These are phyloP conservation scores for Phylloporus rhodoxanthus DNA, from an alignment of 768 basidiomycete species.

Conservation along the genomic window DNA sequence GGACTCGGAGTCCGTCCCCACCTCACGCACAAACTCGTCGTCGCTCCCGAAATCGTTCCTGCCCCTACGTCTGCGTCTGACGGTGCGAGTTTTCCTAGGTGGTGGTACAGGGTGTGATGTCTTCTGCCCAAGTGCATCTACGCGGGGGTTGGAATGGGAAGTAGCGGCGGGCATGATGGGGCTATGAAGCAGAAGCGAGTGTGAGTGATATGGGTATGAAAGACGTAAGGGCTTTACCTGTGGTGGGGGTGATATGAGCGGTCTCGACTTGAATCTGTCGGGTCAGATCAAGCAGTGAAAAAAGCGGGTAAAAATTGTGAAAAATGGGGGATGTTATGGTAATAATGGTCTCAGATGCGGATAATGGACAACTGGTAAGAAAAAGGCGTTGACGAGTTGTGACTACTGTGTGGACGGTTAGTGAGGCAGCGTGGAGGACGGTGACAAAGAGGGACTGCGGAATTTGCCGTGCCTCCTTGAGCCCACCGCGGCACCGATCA, in stretches of 20 bases:
- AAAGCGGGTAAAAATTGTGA: slow-evolving; percentile 18
- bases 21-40: slow-evolving; percentile 72
- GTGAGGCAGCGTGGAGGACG: slow-evolving; percentile 19
- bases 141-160: slow-evolving; percentile 29
- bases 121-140: slow-evolving; percentile 21
- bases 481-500: slow-evolving; percentile 20
- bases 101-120: slow-evolving; percentile 30
- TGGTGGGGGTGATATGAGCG: slow-evolving; percentile 15
- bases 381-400: slow-evolving; percentile 4
- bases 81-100: slow-evolving; percentile 36
- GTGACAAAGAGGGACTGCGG: slow-evolving; percentile 29
- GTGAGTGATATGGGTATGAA: slow-evolving; percentile 21
- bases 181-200: slow-evolving; percentile 5
- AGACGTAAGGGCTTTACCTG: slow-evolving; percentile 32
- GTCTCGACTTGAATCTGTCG: slow-evolving; percentile 15
- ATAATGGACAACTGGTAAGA: slow-evolving; percentile 9
- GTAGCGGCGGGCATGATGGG: slow-evolving; percentile 44
- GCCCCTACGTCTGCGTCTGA: slow-evolving; percentile 60
- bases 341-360: slow-evolving; percentile 11
- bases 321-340: slow-evolving; percentile 6
- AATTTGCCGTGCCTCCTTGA: slow-evolving; percentile 21
- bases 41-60: slow-evolving; percentile 60
- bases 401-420: slow-evolving; percentile 12
- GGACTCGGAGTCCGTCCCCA: slow-evolving; percentile 62
- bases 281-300: slow-evolving; percentile 21